These are phyloP conservation scores for Xerocomellus amylosporus DNA, from an alignment of 768 basidiomycete species.

Conservation along the genomic window DNA sequence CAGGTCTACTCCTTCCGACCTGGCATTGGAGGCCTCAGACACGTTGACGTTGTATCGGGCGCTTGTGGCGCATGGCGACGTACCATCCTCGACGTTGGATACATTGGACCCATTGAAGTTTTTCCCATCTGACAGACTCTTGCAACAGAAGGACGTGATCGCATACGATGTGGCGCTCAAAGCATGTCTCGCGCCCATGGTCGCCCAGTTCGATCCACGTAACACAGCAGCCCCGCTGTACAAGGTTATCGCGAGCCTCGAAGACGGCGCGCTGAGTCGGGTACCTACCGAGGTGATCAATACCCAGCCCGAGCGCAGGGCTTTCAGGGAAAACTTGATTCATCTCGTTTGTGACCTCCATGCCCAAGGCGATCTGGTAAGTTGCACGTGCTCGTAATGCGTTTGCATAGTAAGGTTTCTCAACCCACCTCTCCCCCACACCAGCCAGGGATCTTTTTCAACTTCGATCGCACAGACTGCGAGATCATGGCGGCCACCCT, in stretches of 20 bases:
- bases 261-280: conserved; percentile 35
- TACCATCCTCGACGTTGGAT: conserved; percentile 21
- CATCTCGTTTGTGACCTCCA: conserved; percentile 58
- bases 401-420: not conserved
- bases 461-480: conserved; percentile 58
- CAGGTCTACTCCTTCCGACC: conserved; percentile 53
- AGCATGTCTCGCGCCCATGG: conserved; percentile 36
- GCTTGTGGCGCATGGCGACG: conserved; percentile 30
- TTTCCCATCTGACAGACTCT: conserved; percentile 40
- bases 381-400: conserved; percentile 13
- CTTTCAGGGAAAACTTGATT: conserved; percentile 46
- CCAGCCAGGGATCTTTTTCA: conserved; percentile 67
- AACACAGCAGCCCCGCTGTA: conserved; percentile 34
- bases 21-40: conserved; percentile 61
- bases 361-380: conserved; percentile 49
- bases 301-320: conserved; percentile 26
- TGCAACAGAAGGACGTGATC: conserved; percentile 61
- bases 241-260: conserved; percentile 39
- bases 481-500: conserved; percentile 50
- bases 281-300: conserved; percentile 29
- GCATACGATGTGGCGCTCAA: conserved; percentile 57
- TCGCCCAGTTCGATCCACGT: conserved; percentile 37
- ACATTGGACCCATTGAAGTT: conserved; percentile 43
- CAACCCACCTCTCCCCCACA: not conserved
- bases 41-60: conserved; percentile 50